Base-by-base conservation (phyloP, 2,329 filamentous ascomycete species). In the Plenodomus tracheiphilus region DNA sequence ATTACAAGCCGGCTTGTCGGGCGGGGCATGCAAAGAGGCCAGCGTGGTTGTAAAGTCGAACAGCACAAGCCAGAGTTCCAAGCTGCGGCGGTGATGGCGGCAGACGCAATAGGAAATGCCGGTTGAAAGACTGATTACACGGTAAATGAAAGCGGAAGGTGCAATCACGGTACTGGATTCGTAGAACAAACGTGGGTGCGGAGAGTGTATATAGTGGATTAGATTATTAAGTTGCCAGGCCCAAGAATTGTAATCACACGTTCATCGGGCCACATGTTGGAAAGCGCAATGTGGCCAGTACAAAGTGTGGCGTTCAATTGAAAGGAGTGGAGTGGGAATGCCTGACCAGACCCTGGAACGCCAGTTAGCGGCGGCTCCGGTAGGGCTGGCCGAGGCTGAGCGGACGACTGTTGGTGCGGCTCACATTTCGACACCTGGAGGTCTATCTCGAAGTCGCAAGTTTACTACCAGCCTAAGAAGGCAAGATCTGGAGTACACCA, bases 21-120 rank as follows among this genome's bases (percentile, higher is more conserved):
- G 61, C 53, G 59, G 63, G 58, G 65, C 45, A 49, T 36, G 58
- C 55, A 62, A 72, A 72, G 63, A 71, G 67, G 70, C 64, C 69
- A 72, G 66, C 64, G 68, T 69, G 65, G 64, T 43, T 40, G 39
- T 55, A 57, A 61, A 66, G 57, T 52, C 41, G 44, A 47, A 56
- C 50, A 57, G 47, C 51, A 52, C 53, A 51, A 53, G 52, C 47
- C 51, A 53, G 51, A 54, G 56, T 50, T 43, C 37, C 53, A 56
- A 46, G 65, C 32, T 58, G 59, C 56, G 62, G 61, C 59, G 58
- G 49, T 51, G 49, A 46, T 37, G 21, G 40, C 35, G 30, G 25
- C 53, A 47, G 41, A 51, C 53, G 47, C 45, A 59, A 62, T 53
- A 42, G 61, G 64, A 51, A 61, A 49, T 58, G 44, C 38, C 54